phyloP scores from a whole-genome alignment of 1,284 basidiomycete species.

The Tilletia horrida region DNA sequence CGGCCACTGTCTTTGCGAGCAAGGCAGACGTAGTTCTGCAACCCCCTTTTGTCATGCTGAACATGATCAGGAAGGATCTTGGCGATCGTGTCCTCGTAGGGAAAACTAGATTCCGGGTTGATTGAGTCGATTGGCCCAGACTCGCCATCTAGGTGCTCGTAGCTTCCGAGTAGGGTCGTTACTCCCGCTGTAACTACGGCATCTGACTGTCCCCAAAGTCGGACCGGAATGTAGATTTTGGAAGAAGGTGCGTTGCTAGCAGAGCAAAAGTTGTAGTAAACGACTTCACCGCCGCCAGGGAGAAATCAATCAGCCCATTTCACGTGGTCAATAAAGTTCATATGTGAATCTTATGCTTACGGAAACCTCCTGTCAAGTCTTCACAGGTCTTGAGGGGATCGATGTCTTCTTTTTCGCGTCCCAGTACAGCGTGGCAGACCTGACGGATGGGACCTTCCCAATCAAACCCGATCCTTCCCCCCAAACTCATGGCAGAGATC shows the following conservation, averaged over 20 bases:
- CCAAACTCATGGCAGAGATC: background rate
- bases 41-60: background rate
- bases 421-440: background rate
- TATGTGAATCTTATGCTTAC: background rate
- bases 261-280: constrained; percentile 10
- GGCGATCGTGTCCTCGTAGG: background rate
- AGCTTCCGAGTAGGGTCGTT: background rate
- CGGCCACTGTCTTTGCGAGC: constrained; percentile 17
- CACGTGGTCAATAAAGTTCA: too few relatives aligned
- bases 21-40: constrained; percentile 20
- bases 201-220: constrained; percentile 3
- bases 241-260: background rate
- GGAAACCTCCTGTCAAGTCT: too few relatives aligned
- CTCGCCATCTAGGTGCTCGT: too few relatives aligned
- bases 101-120: background rate
- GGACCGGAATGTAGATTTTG: constrained; percentile 4
- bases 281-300: background rate
- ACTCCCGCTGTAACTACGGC: background rate
- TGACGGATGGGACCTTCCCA: background rate
- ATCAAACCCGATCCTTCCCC: background rate
- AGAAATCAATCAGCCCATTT: background rate
- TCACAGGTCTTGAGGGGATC: too few relatives aligned
- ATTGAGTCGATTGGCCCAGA: too few relatives aligned
- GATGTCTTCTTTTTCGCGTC: background rate
- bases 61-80: background rate